Base-by-base conservation (phyloP, 2,329 filamentous ascomycete species). In the Chaetomium sp. region DNA sequence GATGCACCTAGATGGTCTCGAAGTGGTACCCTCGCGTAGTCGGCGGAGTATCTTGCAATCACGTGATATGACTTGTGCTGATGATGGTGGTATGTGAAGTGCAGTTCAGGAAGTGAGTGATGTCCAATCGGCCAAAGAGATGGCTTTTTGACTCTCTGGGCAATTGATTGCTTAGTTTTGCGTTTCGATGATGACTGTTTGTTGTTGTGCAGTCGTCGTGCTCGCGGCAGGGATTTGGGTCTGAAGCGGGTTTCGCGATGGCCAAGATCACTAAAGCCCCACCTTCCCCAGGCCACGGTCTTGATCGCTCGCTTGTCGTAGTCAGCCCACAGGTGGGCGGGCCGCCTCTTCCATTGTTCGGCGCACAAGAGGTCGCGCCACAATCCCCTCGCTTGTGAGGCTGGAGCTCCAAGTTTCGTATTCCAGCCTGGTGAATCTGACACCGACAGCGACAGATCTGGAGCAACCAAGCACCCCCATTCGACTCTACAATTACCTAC, bases 41-140 rank as follows among this genome's bases (percentile, higher is more conserved):
- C 23, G 23, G 19, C 4, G 25, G 23, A 47, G 56, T 49, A 3
- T n/a, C 42, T 21, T 12, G 4, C 49, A 27, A 51, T 64, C 65
- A 67, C 62, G 65, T 64, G 62, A 64, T 42, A 56, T 55, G 21
- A 4, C 19, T 62, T 27, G 23, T 12, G 13, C 8, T 25, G n/a
- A 13, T n/a, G n/a, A 9, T 10, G 8, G 45, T n/a, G 42, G 9
- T 5, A 47, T 12, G n/a, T 4, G n/a, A 6, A 23, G 45, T 47
- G 45, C 2, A 16, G n/a, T 42, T 16, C 5, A n/a, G 33, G 12
- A 13, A 13, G 33, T 35, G 10, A 10, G 2, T 35, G 16, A 42
- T 42, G 38, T 7, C 16, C 38, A 42, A 42, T 42, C 5, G 38
- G 19, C 7, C 16, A 42, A 42, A 42, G 35, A 16, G 5, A 42